These are phyloP conservation scores for Rhizopogon vesiculosus DNA, from an alignment of 768 basidiomycete species.

Conservation along the genomic window DNA sequence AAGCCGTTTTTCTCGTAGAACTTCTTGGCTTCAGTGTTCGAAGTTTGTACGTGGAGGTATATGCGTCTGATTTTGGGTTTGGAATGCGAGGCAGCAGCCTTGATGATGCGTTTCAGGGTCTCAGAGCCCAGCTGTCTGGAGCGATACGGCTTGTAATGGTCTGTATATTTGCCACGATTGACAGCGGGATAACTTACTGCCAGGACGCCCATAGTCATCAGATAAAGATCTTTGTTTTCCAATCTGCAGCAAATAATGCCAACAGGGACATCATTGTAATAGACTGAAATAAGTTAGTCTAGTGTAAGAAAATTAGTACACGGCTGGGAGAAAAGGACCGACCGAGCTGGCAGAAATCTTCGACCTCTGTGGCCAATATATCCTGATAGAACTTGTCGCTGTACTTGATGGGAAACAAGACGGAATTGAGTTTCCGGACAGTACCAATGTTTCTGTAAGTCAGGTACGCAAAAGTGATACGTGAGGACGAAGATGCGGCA, in stretches of 20 bases:
- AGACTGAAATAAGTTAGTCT: constrained; percentile 45
- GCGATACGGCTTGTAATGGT: constrained; percentile 67
- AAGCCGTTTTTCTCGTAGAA: constrained; percentile 89
- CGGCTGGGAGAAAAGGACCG: constrained; percentile 27
- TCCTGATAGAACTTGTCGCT: constrained; percentile 85
- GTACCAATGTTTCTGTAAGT: constrained; percentile 83
- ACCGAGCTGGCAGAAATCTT: constrained; percentile 88
- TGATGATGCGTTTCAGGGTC: constrained; percentile 62
- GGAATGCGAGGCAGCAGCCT: constrained; percentile 52
- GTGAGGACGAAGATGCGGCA: constrained; percentile 21
- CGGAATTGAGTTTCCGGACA: constrained; percentile 55
- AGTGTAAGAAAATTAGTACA: not conserved
- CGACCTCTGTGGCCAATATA: constrained; percentile 69
- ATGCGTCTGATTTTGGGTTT: constrained; percentile 65
- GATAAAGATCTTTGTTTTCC: constrained; percentile 62
- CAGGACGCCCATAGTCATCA: constrained; percentile 91
- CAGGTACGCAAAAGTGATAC: constrained; percentile 68
- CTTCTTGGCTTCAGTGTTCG: constrained; percentile 67
- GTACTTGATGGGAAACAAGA: constrained; percentile 87
- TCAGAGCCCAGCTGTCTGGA: constrained; percentile 72
- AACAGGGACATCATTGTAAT: constrained; percentile 90
- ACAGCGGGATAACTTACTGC: constrained; percentile 50
- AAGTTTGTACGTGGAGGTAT: constrained; percentile 86
- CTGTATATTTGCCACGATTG: constrained; percentile 11
- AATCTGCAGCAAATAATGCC: constrained; percentile 85